Evolutionary conservation across 768 basidiomycete genomes (phyloP).

Genomic region (Tubosaeta sp.): DNA sequence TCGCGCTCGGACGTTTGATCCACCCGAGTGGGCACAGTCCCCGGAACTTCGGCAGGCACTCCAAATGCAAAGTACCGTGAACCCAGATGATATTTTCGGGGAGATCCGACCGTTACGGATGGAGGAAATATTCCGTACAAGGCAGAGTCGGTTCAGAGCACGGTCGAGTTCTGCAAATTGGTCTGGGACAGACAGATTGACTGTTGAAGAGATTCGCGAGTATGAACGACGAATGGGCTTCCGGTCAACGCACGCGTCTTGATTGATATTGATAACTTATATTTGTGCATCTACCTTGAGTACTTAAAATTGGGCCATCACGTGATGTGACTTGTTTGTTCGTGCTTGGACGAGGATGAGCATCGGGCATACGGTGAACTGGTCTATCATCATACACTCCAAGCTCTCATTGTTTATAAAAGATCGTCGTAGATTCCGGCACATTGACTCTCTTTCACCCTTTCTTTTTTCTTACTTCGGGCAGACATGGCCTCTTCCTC

Average conservation of each 20-base stretch:
- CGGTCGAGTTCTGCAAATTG: conserved; percentile 95
- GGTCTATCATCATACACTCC: conserved; percentile 23
- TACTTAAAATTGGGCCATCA: conserved; percentile 1
- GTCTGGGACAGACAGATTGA: conserved; percentile 88
- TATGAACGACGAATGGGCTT: conserved; percentile 93
- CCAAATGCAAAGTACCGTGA: conserved; percentile 77
- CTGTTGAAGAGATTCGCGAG: conserved; percentile 76
- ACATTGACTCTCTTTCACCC: conserved; percentile 27
- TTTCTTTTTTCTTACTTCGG: conserved; percentile 25
- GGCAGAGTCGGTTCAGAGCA: conserved; percentile 79
- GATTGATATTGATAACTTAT: conserved; percentile 10
- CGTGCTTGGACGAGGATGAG: conserved; percentile 15
- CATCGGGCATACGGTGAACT: conserved; percentile 17
- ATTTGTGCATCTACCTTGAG: not conserved
- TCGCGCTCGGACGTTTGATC: conserved; percentile 63
- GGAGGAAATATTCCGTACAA: conserved; percentile 87
- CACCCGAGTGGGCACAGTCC: conserved; percentile 89
- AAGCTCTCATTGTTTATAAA: conserved; percentile 29
- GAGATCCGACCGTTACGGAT: conserved; percentile 80
- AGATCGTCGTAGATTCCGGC: conserved; percentile 28
- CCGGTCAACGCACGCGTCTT: conserved; percentile 31
- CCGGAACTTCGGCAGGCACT: conserved; percentile 80
- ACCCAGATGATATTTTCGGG: conserved; percentile 91
- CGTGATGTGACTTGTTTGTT: conserved; percentile 22
- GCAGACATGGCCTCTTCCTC: conserved; percentile 68